A percentile compares a stretch with the other conserved stretches of the same genome.
These are phyloP conservation scores for Malus hybrid DNA, from an alignment of 331 rosid genomes.

Conservation along the genomic window DNA sequence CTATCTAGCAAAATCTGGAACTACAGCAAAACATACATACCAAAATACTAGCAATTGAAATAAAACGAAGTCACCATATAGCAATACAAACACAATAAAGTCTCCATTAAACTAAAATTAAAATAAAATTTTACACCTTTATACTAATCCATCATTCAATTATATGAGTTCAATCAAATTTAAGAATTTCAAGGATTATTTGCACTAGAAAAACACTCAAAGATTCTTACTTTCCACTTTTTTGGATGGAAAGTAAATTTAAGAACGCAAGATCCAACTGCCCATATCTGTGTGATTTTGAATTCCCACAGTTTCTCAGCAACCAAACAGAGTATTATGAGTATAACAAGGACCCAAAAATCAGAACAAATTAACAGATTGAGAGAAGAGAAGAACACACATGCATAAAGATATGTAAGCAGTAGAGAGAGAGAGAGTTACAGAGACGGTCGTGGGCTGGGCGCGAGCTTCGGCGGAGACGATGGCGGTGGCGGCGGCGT, in stretches of 20 bases:
- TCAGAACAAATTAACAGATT: not conserved
- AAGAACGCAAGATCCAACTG: slow-evolving; percentile 16
- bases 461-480: slow-evolving; percentile 79
- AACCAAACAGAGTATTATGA: not conserved
- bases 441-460: slow-evolving; percentile 63
- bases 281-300: not conserved
- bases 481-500: slow-evolving; percentile 94
- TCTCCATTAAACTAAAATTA: not conserved
- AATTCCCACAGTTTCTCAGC: slow-evolving; percentile 6
- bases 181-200: not conserved
- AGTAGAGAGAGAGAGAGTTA: slow-evolving; percentile 10
- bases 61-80: not conserved
- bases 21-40: not conserved
- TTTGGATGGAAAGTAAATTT: not conserved
- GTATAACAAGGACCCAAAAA: not conserved
- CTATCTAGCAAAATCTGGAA: not conserved
- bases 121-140: not conserved
- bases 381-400: not conserved
- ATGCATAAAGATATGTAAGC: not conserved
- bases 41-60: not conserved
- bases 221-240: not conserved
- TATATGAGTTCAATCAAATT: not conserved
- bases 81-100: not conserved
- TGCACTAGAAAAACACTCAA: not conserved
- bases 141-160: not conserved